Evolutionary conservation across 441 rosid genomes (phyloP).

Genomic region (Flueggea neowawraea): DNA sequence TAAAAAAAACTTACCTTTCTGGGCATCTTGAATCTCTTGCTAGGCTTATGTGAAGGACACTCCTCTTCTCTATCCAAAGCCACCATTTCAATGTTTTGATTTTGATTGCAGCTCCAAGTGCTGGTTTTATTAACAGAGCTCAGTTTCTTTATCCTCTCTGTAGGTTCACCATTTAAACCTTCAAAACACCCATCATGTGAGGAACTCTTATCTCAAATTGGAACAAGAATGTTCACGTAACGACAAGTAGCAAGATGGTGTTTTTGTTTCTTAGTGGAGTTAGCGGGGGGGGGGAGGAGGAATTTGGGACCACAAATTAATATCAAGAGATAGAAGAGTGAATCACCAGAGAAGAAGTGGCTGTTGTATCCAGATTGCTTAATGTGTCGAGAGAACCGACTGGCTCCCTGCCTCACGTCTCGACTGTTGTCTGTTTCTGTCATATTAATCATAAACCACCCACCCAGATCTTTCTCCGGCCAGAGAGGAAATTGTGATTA

Average conservation of each 20-base stretch:
- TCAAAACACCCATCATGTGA: constrained; percentile 8
- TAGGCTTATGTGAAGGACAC: constrained; percentile 17
- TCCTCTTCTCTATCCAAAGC: constrained; percentile 29
- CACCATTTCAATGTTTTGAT: constrained; percentile 34
- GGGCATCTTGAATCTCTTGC: constrained; percentile 48
- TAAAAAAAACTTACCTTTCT: constrained; percentile 40
- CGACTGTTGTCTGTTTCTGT: constrained; percentile 54
- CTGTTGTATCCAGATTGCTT: constrained; percentile 12
- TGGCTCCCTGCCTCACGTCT: constrained; percentile 57
- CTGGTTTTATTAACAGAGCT: constrained; percentile 41
- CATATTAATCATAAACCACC: constrained; percentile 20
- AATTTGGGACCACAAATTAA: neutral
- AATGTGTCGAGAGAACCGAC: constrained; percentile 44
- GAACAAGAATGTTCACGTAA: constrained; percentile 22
- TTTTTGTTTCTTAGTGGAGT: constrained; percentile 22
- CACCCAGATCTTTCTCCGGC: constrained; percentile 4
- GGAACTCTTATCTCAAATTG: constrained; percentile 25
- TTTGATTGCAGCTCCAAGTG: constrained; percentile 20
- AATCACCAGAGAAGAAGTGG: constrained; percentile 32
- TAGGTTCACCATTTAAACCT: constrained; percentile 28
- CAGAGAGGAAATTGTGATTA: neutral
- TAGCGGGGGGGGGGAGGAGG: no score
- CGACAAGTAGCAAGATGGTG: constrained; percentile 28
- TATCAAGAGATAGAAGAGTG: constrained; percentile 4
- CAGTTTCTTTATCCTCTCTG: constrained; percentile 47